These are phyloP conservation scores for Cytospora leucostoma DNA, from an alignment of 2,329 filamentous ascomycete species.

Conservation along the genomic window DNA sequence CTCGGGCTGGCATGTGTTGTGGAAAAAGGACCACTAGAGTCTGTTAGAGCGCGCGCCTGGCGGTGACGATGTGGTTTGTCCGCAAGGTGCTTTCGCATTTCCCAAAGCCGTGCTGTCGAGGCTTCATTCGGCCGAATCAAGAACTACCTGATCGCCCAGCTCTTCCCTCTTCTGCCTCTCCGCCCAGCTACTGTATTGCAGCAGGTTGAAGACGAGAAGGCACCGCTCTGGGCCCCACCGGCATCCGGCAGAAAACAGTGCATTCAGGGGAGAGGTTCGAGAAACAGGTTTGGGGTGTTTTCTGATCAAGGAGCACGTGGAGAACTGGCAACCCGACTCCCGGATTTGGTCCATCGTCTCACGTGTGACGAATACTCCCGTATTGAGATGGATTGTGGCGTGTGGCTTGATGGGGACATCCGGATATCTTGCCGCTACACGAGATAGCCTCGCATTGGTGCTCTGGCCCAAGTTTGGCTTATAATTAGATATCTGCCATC, in stretches of 20 bases:
- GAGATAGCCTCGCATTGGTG: slow-evolving; percentile 14
- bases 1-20: neutral
- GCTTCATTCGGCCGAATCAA: slow-evolving; percentile 20
- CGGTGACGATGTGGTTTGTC: neutral
- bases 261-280: slow-evolving; percentile 15
- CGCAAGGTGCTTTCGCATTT: neutral
- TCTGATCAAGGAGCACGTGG: slow-evolving; percentile 19
- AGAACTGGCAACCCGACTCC: slow-evolving; percentile 10
- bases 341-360: neutral
- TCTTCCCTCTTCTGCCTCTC: no score
- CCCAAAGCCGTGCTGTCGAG: slow-evolving; percentile 5
- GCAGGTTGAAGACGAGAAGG: slow-evolving; percentile 2
- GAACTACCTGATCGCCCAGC: neutral
- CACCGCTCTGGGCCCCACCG: slow-evolving; percentile 14
- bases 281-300: slow-evolving; percentile 23
- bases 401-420: slow-evolving; percentile 10
- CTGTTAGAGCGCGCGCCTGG: neutral
- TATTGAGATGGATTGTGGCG: slow-evolving; percentile 14
- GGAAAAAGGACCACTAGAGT: neutral
- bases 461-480: neutral
- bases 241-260: slow-evolving; percentile 11
- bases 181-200: slow-evolving; percentile 1
- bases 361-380: slow-evolving; percentile 15
- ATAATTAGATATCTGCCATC: slow-evolving; percentile 1
- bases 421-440: slow-evolving; percentile 9